A percentile compares a stretch with the other conserved stretches of the same genome.
phyloP scores from a whole-genome alignment of 2,329 filamentous ascomycete species.

The Xylariaceae sp. region DNA sequence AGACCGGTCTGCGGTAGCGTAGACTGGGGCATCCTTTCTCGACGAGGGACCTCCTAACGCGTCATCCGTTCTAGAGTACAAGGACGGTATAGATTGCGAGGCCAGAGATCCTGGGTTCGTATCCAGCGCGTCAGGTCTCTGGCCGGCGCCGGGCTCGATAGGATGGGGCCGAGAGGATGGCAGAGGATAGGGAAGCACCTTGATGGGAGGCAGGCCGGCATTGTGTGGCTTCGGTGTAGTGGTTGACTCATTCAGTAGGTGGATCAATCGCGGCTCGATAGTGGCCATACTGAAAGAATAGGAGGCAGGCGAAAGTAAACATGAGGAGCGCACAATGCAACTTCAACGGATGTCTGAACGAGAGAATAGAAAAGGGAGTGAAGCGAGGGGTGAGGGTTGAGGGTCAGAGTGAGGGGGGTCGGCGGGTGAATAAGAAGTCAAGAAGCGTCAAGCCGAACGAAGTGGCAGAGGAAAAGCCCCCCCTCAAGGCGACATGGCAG shows the following conservation, averaged over 20 bases:
- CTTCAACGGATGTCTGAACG: conserved; percentile 20
- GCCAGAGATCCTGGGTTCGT: conserved; percentile 25
- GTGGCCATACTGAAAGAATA: conserved; percentile 51
- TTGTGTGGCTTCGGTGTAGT: conserved; percentile 43
- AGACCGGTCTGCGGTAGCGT: conserved; percentile 22
- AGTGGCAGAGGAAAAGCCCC: conserved; percentile 5
- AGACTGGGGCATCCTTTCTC: conserved; percentile 24
- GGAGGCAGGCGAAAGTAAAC: conserved; percentile 31
- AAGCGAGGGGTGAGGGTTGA: background rate
- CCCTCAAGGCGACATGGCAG: conserved; percentile 15
- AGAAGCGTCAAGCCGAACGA: conserved; percentile 6
- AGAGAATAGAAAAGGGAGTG: conserved; percentile 8
- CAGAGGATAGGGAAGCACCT: conserved; percentile 42
- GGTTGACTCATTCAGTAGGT: conserved; percentile 55
- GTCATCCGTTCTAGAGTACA: conserved; percentile 30
- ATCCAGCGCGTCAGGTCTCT: conserved; percentile 36
- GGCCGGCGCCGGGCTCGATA: conserved; percentile 46
- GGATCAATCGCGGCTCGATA: conserved; percentile 63
- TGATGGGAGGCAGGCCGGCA: conserved; percentile 51
- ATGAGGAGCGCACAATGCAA: conserved; percentile 33
- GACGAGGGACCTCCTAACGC: conserved; percentile 13
- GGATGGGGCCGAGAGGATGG: conserved; percentile 39
- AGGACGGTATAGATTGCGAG: conserved; percentile 28
- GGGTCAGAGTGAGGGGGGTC: too few relatives aligned
- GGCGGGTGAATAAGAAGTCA: background rate